phyloP scores from a whole-genome alignment of 2,329 filamentous ascomycete species.

The Trichoderma brevicompactum region DNA sequence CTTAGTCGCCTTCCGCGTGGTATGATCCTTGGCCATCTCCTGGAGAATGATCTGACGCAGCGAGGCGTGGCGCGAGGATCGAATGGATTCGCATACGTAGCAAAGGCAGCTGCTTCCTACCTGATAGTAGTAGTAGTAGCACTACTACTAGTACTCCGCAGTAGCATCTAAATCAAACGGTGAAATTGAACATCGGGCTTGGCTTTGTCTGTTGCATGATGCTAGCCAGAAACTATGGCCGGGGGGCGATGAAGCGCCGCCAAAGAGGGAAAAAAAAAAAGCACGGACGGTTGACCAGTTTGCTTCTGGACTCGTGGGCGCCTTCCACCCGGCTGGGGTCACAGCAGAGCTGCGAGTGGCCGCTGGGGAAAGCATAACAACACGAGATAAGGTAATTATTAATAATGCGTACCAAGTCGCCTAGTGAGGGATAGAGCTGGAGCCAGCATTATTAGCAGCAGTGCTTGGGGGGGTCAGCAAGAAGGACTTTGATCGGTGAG shows the following conservation, averaged over 20 bases:
- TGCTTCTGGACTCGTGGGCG: background rate
- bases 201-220: slow-evolving; percentile 4
- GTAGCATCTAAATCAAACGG: background rate
- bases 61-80: slow-evolving; percentile 22
- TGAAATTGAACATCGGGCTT: background rate
- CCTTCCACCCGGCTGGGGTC: background rate
- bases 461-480: too few species aligned
- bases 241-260: slow-evolving; percentile 4
- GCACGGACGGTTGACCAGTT: background rate
- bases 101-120: background rate
- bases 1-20: slow-evolving; percentile 2
- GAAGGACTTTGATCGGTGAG: background rate
- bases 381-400: slow-evolving; percentile 4
- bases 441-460: too few species aligned
- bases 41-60: slow-evolving; percentile 28
- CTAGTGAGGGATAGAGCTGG: too few species aligned
- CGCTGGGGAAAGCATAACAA: slow-evolving; percentile 9
- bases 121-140: background rate
- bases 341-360: slow-evolving; percentile 5
- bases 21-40: slow-evolving; percentile 4
- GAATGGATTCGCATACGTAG: background rate
- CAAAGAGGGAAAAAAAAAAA: too few species aligned
- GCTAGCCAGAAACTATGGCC: slow-evolving; percentile 14
- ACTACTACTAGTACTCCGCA: background rate
- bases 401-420: too few species aligned